Base-by-base conservation (phyloP, 1,284 basidiomycete species). In the Moesziomyces parantarcticus region DNA sequence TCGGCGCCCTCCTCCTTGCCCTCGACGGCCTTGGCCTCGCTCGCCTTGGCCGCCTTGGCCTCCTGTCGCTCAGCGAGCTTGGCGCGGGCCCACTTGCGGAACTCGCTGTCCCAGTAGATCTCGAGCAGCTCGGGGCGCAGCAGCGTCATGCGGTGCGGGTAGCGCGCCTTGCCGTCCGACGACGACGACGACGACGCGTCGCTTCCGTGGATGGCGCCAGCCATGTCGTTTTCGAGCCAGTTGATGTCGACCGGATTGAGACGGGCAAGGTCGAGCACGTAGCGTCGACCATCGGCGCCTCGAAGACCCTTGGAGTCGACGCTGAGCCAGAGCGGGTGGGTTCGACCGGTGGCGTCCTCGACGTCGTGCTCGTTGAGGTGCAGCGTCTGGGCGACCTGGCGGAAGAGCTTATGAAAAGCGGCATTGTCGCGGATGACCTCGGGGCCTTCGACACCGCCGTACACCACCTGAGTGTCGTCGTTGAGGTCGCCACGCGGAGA, bases 61-160 rank as follows among this genome's bases (percentile, higher is more conserved):
- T 79, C 60, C 44, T 78, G 50, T 14, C 66, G 54, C 59, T 83
- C 80, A n/a, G 80, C 78, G 32, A 87, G 85, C 44, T 86, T 75
- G 44, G 83, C 83, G 52, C 86, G 84, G 23, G 87, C 86, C 87
- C 87, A 88, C 67, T 85, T 84, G 75, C 87, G 86, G 68, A 88
- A 84, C 77, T 87, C 85, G 64, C 76, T 82, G 69, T 87, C 87
- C 85, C 86, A 88, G 83, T 86, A 88, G 43, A 85, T 80, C 74
- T 88, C 86, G 51, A 88, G 78, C 36, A 88, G 81, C 81, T 88
- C 87, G n/a, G 87, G 86, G 52, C 88, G 86, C n/a, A 88, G 85
- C 42, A 88, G 83, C n/a, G 85, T 82, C 64, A 88, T 84, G 57
- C 87, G 75, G 77, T 88, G 88, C 29, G 87, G 88, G 81, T 88